phyloP scores from a whole-genome alignment of 768 basidiomycete genomes.

The Boletus tomentosulus region DNA sequence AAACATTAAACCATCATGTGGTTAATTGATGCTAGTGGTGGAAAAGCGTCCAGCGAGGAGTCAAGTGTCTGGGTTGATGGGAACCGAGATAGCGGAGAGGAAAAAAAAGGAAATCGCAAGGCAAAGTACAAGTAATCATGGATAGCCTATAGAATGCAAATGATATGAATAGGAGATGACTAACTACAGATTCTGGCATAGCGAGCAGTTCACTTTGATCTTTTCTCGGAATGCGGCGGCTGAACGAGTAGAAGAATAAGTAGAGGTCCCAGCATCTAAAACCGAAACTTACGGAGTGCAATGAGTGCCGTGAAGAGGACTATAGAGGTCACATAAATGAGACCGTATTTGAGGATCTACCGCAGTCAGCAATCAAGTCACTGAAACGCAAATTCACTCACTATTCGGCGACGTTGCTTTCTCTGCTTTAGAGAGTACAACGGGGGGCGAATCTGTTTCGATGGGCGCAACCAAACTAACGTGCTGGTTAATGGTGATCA shows the following conservation, averaged over 20 bases:
- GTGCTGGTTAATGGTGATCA: conserved; percentile 15
- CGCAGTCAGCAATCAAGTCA: conserved; percentile 7
- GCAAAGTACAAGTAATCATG: conserved; percentile 27
- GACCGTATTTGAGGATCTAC: conserved; percentile 82
- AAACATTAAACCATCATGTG: conserved; percentile 16
- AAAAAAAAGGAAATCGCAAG: background rate
- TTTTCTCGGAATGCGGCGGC: conserved; percentile 59
- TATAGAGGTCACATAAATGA: conserved; percentile 68
- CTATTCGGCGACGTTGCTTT: conserved; percentile 86
- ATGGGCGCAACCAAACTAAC: conserved; percentile 90
- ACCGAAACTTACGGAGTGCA: conserved; percentile 60
- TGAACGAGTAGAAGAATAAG: conserved; percentile 25
- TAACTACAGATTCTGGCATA: conserved; percentile 64
- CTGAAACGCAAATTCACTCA: conserved; percentile 36
- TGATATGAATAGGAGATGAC: conserved; percentile 30
- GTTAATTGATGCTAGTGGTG: conserved; percentile 8
- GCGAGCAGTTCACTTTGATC: conserved; percentile 57
- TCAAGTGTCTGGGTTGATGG: conserved; percentile 11
- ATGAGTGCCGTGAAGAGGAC: conserved; percentile 73
- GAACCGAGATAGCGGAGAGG: background rate
- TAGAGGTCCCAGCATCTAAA: conserved; percentile 2
- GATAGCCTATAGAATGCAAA: conserved; percentile 28
- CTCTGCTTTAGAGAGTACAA: conserved; percentile 88
- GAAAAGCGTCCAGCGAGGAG: conserved; percentile 11
- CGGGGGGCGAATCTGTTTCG: conserved; percentile 90